These are phyloP conservation scores for Globisporangium rhizosaccharum DNA, from an alignment of 352 stramenopile genomes.

Conservation along the genomic window DNA sequence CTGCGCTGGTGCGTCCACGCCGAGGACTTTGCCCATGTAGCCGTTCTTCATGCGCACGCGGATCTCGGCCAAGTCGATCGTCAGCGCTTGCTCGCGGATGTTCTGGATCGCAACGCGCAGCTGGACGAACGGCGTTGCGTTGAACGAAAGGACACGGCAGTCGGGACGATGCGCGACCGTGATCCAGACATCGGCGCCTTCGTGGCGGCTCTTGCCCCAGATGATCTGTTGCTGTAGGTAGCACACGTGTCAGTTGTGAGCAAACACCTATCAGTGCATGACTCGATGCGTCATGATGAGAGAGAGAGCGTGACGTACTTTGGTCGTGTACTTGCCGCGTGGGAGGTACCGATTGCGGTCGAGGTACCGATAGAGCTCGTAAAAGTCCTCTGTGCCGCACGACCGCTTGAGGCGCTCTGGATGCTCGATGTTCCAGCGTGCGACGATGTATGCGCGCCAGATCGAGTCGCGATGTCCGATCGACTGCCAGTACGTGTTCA, in stretches of 20 bases:
- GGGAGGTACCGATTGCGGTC: constrained; percentile 50
- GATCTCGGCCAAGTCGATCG: constrained; percentile 54
- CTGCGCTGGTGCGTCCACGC: constrained; percentile 16
- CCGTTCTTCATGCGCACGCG: constrained; percentile 71
- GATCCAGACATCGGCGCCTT: constrained; percentile 69
- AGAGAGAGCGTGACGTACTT: constrained; percentile 18
- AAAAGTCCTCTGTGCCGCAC: constrained; percentile 41
- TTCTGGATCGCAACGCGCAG: constrained; percentile 71
- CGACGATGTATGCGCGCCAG: constrained; percentile 41
- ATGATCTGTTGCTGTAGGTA: constrained; percentile 42
- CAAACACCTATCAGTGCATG: neutral
- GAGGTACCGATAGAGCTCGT: constrained; percentile 59
- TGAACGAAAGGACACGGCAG: constrained; percentile 37
- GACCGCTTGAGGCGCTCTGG: constrained; percentile 39
- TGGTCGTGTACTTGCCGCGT: constrained; percentile 57
- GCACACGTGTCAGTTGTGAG: neutral
- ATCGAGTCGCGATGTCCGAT: constrained; percentile 47
- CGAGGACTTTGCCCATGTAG: constrained; percentile 37
- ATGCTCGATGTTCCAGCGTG: constrained; percentile 42
- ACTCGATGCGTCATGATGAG: neutral
- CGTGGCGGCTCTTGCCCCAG: constrained; percentile 57
- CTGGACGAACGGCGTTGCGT: constrained; percentile 42
- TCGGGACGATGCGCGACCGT: constrained; percentile 66
- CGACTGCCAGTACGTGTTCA: constrained; percentile 45
- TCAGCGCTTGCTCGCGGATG: constrained; percentile 41